Base-by-base conservation (phyloP, 495 filamentous ascomycete genomes). In the Pseudevernia furfuracea region DNA sequence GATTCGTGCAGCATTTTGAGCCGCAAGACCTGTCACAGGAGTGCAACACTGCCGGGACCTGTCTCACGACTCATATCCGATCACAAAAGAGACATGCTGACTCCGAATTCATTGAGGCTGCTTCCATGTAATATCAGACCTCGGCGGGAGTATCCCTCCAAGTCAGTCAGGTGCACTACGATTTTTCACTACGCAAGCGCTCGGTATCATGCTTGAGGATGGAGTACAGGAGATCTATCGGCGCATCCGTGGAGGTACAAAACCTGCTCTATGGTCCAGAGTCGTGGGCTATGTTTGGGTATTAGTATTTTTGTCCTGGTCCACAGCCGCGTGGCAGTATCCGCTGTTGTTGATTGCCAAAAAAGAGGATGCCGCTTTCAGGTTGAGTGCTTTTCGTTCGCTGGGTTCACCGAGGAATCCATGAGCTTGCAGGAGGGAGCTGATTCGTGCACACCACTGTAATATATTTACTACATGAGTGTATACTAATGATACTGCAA, bases 171-270 rank as follows among this genome's bases (percentile, higher is more conserved):
- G 49, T 10, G 49, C 49, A 30, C 46, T 56, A 19, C 48, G 17
- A 2, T 36, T 36, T 12, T 56, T 36, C 14, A 30, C 17, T 1
- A 55, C 46, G n/a, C 36, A 34, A 19, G 60, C 37, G 30, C 19
- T 55, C 41, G 60, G 37, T 30, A 62, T 43, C 28, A 10, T 55
- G 46, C 30, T 62, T 9, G 60, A 43, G n/a, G 48, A 62, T 9
- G 60, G 23, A 39, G 60, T 36, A 34, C 49, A 56, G 23, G 28
- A 25, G n/a, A 32, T 56, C 17, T 43, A 39, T 36, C 48, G n/a
- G 4, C n/a, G 25, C 21, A 39, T 28, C 9, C 17, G 49, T 21
- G 61, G 25, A 32, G 15, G 49, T 11, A 44, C 6, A 21, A n/a
- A 32, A n/a, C 3, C 36, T 19, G 36, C 12, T 11, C 23, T 43